Percentiles rank a stretch among this genome's conserved stretches.
Evolutionary conservation across 352 stramenopile genomes (phyloP).

Genomic region (Pythium scleroteichum): DNA sequence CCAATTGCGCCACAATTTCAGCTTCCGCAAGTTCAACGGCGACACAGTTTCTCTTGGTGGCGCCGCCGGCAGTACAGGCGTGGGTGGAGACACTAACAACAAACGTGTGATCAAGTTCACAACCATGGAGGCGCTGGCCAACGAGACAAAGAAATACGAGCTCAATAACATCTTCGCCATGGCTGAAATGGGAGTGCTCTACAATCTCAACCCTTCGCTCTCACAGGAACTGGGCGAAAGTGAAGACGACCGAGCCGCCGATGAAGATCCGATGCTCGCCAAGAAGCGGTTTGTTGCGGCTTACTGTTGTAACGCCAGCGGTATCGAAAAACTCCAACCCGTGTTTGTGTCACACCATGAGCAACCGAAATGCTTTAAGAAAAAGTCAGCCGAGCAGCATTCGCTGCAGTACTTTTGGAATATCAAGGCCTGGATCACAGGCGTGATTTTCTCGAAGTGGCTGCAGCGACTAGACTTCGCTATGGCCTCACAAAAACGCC

Average conservation of each 20-base stretch:
- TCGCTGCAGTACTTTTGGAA: slow-evolving; percentile 85
- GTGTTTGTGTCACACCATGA: slow-evolving; percentile 83
- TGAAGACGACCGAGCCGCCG: not conserved
- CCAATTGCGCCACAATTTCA: slow-evolving; percentile 84
- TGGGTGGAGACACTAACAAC: slow-evolving; percentile 38
- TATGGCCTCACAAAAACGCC: slow-evolving; percentile 75
- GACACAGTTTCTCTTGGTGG: slow-evolving; percentile 28
- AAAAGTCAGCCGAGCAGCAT: slow-evolving; percentile 77
- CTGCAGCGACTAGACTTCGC: slow-evolving; percentile 77
- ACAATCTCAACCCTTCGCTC: slow-evolving; percentile 57
- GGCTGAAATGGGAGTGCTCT: slow-evolving; percentile 74
- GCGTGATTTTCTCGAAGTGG: slow-evolving; percentile 83
- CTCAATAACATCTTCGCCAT: slow-evolving; percentile 74
- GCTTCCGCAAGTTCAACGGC: slow-evolving; percentile 81
- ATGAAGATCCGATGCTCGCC: slow-evolving; percentile 46
- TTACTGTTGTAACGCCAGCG: slow-evolving; percentile 67
- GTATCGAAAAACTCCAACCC: slow-evolving; percentile 74
- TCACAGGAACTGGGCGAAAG: slow-evolving; percentile 28
- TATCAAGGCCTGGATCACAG: slow-evolving; percentile 82
- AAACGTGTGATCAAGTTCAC: slow-evolving; percentile 68
- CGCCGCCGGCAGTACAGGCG: slow-evolving; percentile 31
- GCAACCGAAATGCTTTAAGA: slow-evolving; percentile 74
- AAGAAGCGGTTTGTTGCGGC: slow-evolving; percentile 77
- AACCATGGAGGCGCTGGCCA: slow-evolving; percentile 57
- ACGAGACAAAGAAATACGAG: slow-evolving; percentile 76